These are phyloP conservation scores for Penicillium sclerotigenum DNA, from an alignment of 2,329 filamentous ascomycete genomes.

Conservation along the genomic window DNA sequence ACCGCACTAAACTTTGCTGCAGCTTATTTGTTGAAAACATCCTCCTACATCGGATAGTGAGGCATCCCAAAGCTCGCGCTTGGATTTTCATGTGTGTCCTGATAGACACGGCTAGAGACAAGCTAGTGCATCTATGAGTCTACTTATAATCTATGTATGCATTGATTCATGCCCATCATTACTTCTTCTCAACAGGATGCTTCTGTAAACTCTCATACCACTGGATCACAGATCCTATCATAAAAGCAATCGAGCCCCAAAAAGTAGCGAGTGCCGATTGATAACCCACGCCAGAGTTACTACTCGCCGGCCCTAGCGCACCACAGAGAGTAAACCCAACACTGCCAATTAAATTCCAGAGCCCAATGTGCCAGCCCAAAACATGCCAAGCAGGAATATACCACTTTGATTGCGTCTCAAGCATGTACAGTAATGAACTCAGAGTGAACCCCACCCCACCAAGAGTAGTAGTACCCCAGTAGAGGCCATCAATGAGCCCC, in stretches of 20 bases:
- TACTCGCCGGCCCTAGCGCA: constrained; percentile 52
- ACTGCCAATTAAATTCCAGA: constrained; percentile 63
- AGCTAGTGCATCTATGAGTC: not conserved
- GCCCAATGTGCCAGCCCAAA: constrained; percentile 65
- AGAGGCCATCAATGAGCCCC: constrained; percentile 53
- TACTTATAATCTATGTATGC: not conserved
- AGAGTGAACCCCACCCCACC: constrained; percentile 62
- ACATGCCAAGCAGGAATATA: constrained; percentile 55
- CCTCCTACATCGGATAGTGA: not conserved
- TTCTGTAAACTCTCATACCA: constrained; percentile 51
- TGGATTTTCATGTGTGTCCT: not conserved
- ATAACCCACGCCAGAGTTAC: constrained; percentile 45
- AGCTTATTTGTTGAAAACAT: not conserved
- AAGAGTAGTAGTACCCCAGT: constrained; percentile 58
- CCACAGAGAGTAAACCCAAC: constrained; percentile 62
- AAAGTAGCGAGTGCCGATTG: constrained; percentile 49
- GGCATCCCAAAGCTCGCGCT: too few species aligned
- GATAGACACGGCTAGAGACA: not conserved
- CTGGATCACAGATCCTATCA: constrained; percentile 49
- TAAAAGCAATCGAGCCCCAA: constrained; percentile 43
- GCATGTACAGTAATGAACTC: constrained; percentile 59
- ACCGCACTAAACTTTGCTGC: not conserved
- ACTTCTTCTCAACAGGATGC: constrained; percentile 59
- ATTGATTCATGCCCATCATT: constrained; percentile 43
- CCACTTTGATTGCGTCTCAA: constrained; percentile 65